Evolutionary conservation across 257 asterid genomes (phyloP).

Genomic region (Solanum appendiculatum): DNA sequence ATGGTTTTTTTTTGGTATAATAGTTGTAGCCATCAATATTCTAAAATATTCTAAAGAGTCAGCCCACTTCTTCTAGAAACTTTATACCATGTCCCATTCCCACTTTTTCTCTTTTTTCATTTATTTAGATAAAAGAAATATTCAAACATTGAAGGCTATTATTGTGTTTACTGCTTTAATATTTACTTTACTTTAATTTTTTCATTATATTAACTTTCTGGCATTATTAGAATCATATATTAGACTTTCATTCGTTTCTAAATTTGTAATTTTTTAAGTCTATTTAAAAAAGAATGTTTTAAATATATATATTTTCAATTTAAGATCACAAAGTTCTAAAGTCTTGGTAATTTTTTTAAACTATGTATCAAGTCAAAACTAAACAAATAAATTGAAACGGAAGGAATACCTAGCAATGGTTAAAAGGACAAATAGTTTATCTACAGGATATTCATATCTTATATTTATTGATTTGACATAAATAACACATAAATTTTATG

Average conservation of each 20-base stretch:
- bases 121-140: neutral
- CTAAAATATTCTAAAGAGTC: neutral
- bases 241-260: neutral
- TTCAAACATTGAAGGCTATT: neutral
- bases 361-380: too few relatives aligned
- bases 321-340: too few relatives aligned
- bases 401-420: neutral
- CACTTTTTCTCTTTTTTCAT: neutral
- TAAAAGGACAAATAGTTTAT: neutral
- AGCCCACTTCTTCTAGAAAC: slow-evolving; percentile 2
- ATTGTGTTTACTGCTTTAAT: neutral
- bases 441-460: neutral
- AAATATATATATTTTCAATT: too few relatives aligned
- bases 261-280: too few relatives aligned
- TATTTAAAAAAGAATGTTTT: too few relatives aligned
- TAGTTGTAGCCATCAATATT: neutral
- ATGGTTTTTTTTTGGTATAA: too few relatives aligned
- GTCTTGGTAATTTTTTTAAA: too few relatives aligned
- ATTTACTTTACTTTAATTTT: neutral
- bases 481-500: neutral
- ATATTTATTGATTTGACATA: neutral
- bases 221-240: neutral
- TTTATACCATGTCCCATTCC: neutral
- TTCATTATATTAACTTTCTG: neutral
- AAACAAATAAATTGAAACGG: too few relatives aligned